Percentiles rank a stretch among this genome's conserved stretches.
phyloP scores from a whole-genome alignment of 2,329 filamentous ascomycete genomes.

The Aureobasidium vineae region DNA sequence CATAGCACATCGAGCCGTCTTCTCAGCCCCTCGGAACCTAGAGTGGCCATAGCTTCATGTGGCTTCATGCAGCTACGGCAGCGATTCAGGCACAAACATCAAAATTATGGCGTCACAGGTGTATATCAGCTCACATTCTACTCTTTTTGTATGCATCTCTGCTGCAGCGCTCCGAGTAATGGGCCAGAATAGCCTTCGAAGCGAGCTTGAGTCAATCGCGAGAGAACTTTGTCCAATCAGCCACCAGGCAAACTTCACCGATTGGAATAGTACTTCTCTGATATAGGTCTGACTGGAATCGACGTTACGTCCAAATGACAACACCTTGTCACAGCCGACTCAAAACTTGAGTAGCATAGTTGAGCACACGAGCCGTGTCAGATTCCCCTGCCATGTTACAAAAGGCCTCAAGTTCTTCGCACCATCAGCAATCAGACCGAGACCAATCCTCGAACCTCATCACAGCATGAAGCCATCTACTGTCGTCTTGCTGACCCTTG shows the following conservation, averaged over 20 bases:
- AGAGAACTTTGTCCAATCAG: not conserved
- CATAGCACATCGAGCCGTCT: not conserved
- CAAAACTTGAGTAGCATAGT: not conserved
- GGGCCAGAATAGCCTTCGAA: not conserved
- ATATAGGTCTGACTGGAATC: not conserved
- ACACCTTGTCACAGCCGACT: not conserved
- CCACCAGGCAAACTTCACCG: not conserved
- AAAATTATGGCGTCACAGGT: slow-evolving; percentile 26
- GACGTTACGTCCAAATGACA: not conserved
- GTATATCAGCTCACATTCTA: not conserved
- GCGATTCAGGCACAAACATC: not conserved
- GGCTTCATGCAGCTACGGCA: not conserved
- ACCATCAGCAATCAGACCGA: not conserved
- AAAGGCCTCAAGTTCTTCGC: not conserved
- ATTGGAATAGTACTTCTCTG: not conserved
- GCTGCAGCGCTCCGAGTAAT: not conserved
- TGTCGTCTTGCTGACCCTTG: not conserved
- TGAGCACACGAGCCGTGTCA: not conserved
- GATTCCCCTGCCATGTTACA: not conserved
- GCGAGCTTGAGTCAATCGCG: not conserved
- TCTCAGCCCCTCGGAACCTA: not conserved
- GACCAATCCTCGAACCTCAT: not conserved
- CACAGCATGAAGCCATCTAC: slow-evolving; percentile 20
- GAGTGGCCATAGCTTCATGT: not conserved
- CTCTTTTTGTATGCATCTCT: not conserved